phyloP scores from a whole-genome alignment of 352 stramenopile genomes.

The Globisporangium lucens region DNA sequence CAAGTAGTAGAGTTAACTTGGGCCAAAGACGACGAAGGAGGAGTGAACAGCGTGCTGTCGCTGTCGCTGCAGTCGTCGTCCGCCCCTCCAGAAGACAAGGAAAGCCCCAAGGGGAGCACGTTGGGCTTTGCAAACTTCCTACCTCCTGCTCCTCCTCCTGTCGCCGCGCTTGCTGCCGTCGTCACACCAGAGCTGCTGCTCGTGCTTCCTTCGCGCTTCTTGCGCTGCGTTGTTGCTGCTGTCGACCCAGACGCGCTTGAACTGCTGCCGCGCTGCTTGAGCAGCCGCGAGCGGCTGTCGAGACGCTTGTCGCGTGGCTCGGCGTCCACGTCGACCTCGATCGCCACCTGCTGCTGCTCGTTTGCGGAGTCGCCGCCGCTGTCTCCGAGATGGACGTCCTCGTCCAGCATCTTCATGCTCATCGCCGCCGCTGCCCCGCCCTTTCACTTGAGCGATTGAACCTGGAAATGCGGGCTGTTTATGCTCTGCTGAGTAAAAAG shows the following conservation, averaged over 20 bases:
- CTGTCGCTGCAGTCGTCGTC: slow-evolving; percentile 10
- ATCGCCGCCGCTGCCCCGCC: slow-evolving; percentile 9
- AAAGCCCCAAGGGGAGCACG: slow-evolving; percentile 5
- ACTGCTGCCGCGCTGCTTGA: slow-evolving; percentile 23
- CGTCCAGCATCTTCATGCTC: slow-evolving; percentile 35
- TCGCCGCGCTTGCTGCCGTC: not conserved
- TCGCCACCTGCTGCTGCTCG: not conserved
- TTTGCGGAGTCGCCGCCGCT: not conserved
- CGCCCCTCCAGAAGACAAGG: slow-evolving; percentile 8
- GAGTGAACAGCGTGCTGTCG: slow-evolving; percentile 9
- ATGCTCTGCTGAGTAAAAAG: not conserved
- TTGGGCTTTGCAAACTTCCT: slow-evolving; percentile 6
- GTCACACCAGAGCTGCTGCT: slow-evolving; percentile 2
- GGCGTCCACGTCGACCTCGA: not conserved
- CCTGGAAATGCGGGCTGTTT: not conserved
- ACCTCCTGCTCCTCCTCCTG: slow-evolving; percentile 14
- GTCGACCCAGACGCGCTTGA: slow-evolving; percentile 10
- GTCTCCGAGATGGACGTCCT: slow-evolving; percentile 17
- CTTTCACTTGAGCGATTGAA: not conserved
- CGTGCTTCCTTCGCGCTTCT: slow-evolving; percentile 11
- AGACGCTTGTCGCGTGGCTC: slow-evolving; percentile 1
- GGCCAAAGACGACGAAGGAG: slow-evolving; percentile 16
- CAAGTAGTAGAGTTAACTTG: slow-evolving; percentile 56
- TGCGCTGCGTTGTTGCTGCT: slow-evolving; percentile 5
- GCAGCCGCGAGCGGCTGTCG: slow-evolving; percentile 21